Base-by-base conservation (phyloP, 768 basidiomycete genomes). In the Leccinum rimulosum region DNA sequence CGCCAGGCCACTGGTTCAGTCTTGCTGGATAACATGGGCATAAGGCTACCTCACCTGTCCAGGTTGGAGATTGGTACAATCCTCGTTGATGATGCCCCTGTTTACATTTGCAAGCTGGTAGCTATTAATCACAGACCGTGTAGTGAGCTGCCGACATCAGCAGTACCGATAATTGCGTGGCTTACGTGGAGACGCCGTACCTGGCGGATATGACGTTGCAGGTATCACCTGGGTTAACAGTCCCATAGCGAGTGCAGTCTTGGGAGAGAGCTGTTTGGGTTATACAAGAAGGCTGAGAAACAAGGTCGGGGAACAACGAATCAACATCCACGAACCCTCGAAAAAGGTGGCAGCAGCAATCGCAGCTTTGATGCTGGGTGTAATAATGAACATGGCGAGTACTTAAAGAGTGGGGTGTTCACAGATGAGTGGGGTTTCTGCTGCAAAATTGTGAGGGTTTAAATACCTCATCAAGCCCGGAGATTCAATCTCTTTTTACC, bases 141-240 rank as follows among this genome's bases (percentile, higher is more conserved):
- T 9, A 33, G 19, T 57, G 11, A 59, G 54, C 55, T 11, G n/a
- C 10, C 31, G 14, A 52, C 15, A 40, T 40, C 17, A 9, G 6
- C 4, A 7, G 31, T 50, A 14, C 8, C 11, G 22, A 36, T 11
- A 8, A 50, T 8, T 7, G 8, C 6, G 2, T 19, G 19, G 74
- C 84, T 53, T 61, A 88, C 86, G 85, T 85, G 43, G 87, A 87
- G 61, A 80, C 83, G 56, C 83, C 80, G 65, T 86, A 65, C 19
- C 77, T 68, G 35, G 81, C 80, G 63, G 85, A 38, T 8, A 38
- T 17, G 14, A 3, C 3, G 9, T 36, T 7, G 38, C 38, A 40
- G 38, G 9, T 40, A 40, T 40, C 38, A 4, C 38, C 17, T 3
- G 8, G 17, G 3, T 3, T 3, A n/a, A 40, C 38, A 4, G 1